A percentile compares a stretch with the other conserved stretches of the same genome.
Conservation (phyloP, 331 rosid species). For the Malus hybrid region DNA sequence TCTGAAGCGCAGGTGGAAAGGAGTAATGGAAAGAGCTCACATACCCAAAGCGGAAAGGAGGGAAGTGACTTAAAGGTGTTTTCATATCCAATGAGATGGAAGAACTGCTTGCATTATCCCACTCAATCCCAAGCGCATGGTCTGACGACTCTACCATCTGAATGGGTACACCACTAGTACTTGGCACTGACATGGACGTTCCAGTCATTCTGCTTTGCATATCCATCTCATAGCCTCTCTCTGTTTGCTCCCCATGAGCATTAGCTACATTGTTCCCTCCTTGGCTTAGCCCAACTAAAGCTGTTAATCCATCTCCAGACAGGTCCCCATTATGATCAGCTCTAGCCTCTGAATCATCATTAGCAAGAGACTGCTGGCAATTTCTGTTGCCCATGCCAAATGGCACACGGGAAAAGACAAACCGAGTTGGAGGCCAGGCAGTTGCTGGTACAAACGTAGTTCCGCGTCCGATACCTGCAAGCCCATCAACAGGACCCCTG, state of each 20-base stretch:
- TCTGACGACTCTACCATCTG: slow-evolving; percentile 81
- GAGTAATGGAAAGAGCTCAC: slow-evolving; percentile 24
- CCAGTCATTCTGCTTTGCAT: slow-evolving; percentile 58
- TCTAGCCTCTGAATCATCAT: slow-evolving; percentile 87
- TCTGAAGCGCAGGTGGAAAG: not conserved
- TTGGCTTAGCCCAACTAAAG: slow-evolving; percentile 88
- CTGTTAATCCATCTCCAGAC: slow-evolving; percentile 95
- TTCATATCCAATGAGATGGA: slow-evolving; percentile 85
- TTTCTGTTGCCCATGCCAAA: slow-evolving; percentile 84
- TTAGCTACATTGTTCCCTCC: slow-evolving; percentile 53
- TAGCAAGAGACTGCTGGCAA: slow-evolving; percentile 70
- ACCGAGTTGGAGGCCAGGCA: slow-evolving; percentile 85
- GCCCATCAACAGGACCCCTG: slow-evolving; percentile 91
- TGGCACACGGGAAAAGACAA: slow-evolving; percentile 92
- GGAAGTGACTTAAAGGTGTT: slow-evolving; percentile 94
- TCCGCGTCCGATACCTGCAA: slow-evolving; percentile 97
- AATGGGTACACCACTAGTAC: slow-evolving; percentile 66
- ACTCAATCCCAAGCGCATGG: slow-evolving; percentile 64
- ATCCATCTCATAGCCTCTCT: slow-evolving; percentile 74
- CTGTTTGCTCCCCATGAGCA: slow-evolving; percentile 58
- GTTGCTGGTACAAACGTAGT: slow-evolving; percentile 79
- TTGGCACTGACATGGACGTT: slow-evolving; percentile 56
- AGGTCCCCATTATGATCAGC: slow-evolving; percentile 70
- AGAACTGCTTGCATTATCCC: slow-evolving; percentile 70
- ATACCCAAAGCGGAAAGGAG: slow-evolving; percentile 98